A percentile compares a stretch with the other conserved stretches of the same genome.
These are phyloP conservation scores for Colletotrichum siamense DNA, from an alignment of 2,329 filamentous ascomycete genomes.

Conservation along the genomic window DNA sequence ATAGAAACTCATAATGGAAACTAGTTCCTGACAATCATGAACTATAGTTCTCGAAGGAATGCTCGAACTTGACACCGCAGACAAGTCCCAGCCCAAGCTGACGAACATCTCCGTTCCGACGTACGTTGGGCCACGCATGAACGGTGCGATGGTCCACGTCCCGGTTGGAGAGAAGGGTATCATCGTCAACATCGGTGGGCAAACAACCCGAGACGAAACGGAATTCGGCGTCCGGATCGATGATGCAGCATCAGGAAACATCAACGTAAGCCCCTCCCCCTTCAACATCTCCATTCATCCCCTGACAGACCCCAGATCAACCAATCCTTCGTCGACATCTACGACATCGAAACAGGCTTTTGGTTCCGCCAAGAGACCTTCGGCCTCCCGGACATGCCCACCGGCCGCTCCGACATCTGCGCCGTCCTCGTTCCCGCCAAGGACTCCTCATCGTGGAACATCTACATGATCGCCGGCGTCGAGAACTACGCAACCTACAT, in stretches of 20 bases:
- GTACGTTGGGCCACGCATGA: slow-evolving; percentile 25
- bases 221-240: neutral
- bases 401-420: slow-evolving; percentile 25
- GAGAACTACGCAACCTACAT: slow-evolving; percentile 19
- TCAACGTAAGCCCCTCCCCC: neutral
- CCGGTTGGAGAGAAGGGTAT: slow-evolving; percentile 22
- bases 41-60: slow-evolving; percentile 19
- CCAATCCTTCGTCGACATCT: slow-evolving; percentile 24
- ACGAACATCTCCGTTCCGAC: slow-evolving; percentile 25
- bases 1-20: neutral
- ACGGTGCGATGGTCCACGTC: slow-evolving; percentile 26
- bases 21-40: neutral
- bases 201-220: slow-evolving; percentile 17
- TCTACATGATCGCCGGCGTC: slow-evolving; percentile 25
- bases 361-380: slow-evolving; percentile 28
- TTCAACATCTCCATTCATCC: accelerated
- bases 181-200: slow-evolving; percentile 23
- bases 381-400: slow-evolving; percentile 18
- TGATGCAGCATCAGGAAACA: neutral
- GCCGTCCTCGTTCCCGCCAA: slow-evolving; percentile 20
- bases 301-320: slow-evolving; percentile 6
- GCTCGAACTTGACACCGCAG: slow-evolving; percentile 20
- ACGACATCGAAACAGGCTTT: slow-evolving; percentile 24
- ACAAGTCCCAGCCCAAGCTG: slow-evolving; percentile 12
- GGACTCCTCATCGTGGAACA: slow-evolving; percentile 24